Percentiles rank a stretch among this genome's conserved stretches.
These are phyloP conservation scores for Trichodelitschia bisporula DNA, from an alignment of 495 filamentous ascomycete species.

Conservation along the genomic window DNA sequence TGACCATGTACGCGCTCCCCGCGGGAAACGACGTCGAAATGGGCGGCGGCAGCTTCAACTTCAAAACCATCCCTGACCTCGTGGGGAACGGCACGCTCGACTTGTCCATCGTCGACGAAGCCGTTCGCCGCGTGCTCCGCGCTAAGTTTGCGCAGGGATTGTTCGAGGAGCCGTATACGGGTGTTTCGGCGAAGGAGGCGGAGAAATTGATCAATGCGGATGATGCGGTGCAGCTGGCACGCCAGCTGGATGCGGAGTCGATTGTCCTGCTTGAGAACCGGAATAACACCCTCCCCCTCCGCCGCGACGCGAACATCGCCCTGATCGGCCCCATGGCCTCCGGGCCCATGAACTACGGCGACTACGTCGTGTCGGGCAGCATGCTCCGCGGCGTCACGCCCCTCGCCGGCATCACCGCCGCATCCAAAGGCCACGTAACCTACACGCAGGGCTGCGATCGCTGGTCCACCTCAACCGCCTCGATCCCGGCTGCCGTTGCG, in stretches of 20 bases:
- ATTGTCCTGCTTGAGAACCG: slow-evolving; percentile 66
- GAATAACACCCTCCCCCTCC: slow-evolving; percentile 34
- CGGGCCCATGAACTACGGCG: slow-evolving; percentile 43
- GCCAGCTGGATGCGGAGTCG: slow-evolving; percentile 41
- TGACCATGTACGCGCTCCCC: slow-evolving; percentile 33
- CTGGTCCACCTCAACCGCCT: slow-evolving; percentile 42
- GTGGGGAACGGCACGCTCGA: slow-evolving; percentile 31
- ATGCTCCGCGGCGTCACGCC: slow-evolving; percentile 39
- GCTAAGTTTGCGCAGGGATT: slow-evolving; percentile 42
- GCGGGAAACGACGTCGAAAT: slow-evolving; percentile 38
- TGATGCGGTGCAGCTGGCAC: slow-evolving; percentile 39
- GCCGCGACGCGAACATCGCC: slow-evolving; percentile 32
- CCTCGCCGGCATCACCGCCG: slow-evolving; percentile 35
- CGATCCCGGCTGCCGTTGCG: slow-evolving; percentile 33
- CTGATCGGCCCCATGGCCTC: slow-evolving; percentile 56
- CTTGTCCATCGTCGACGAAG: slow-evolving; percentile 30
- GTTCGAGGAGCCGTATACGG: slow-evolving; percentile 40
- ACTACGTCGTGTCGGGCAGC: slow-evolving; percentile 37
- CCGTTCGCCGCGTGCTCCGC: slow-evolving; percentile 33
- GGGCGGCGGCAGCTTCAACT: slow-evolving; percentile 50
- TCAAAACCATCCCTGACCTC: slow-evolving; percentile 35
- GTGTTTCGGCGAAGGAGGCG: slow-evolving; percentile 25
- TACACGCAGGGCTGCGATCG: slow-evolving; percentile 46
- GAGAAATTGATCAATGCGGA: slow-evolving; percentile 32
- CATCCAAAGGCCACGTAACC: slow-evolving; percentile 27